A percentile compares a stretch with the other conserved stretches of the same genome.
phyloP scores from a whole-genome alignment of 78 protist species.

The Dictyostelium brefeldianum region DNA sequence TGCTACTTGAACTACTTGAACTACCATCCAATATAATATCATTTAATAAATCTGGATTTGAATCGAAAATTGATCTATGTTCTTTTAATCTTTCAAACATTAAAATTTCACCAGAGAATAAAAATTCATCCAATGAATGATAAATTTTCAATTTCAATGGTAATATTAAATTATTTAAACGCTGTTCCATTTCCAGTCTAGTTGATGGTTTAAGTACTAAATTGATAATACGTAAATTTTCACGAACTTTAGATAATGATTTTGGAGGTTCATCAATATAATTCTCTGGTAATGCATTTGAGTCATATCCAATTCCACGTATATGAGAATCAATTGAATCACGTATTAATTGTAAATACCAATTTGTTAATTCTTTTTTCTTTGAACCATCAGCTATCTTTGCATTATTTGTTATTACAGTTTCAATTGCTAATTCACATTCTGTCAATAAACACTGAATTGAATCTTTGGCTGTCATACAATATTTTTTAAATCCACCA shows the following conservation, averaged over 20 bases:
- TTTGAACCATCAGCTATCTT: slow-evolving; percentile 30
- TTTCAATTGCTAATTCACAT: slow-evolving; percentile 46
- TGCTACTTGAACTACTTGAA: background rate
- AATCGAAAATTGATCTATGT: background rate
- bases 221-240: slow-evolving; percentile 65
- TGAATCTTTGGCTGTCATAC: slow-evolving; percentile 33
- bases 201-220: slow-evolving; percentile 31
- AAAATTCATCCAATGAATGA: slow-evolving; percentile 49
- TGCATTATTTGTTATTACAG: background rate
- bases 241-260: slow-evolving; percentile 44
- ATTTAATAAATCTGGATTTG: background rate
- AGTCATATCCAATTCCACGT: slow-evolving; percentile 22
- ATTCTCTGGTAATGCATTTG: slow-evolving; percentile 31
- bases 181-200: slow-evolving; percentile 15
- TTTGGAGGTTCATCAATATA: slow-evolving; percentile 63
- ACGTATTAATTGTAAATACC: slow-evolving; percentile 59
- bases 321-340: slow-evolving; percentile 25
- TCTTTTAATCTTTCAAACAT: background rate
- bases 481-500: slow-evolving; percentile 19
- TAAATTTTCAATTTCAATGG: slow-evolving; percentile 61
- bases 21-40: background rate
- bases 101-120: slow-evolving; percentile 37
- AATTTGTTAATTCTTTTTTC: slow-evolving; percentile 43
- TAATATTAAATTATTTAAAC: slow-evolving; percentile 27
- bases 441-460: slow-evolving; percentile 11